phyloP scores from a whole-genome alignment of 2,329 filamentous ascomycete genomes.

The Coniochaeta sp. region DNA sequence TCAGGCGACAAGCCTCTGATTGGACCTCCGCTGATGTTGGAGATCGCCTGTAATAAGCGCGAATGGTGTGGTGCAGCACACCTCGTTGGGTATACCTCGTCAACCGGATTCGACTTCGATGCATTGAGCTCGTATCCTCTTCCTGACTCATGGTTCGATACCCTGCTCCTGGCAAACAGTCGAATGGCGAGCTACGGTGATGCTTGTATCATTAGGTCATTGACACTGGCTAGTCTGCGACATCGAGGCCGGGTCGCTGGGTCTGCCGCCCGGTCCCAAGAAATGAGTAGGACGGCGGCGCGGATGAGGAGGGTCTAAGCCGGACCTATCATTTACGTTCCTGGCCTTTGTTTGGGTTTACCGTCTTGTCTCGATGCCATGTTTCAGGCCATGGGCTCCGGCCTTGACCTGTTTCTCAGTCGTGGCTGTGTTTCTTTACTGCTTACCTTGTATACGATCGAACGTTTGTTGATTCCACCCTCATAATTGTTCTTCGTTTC shows the following conservation, averaged over 20 bases:
- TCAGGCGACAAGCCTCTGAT: neutral
- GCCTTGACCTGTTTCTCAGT: neutral
- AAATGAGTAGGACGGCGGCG: slow-evolving; percentile 1
- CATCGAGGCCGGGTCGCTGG: neutral
- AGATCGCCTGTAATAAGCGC: neutral
- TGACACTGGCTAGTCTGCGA: neutral
- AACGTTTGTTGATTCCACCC: neutral
- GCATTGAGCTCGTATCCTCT: neutral
- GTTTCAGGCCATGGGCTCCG: neutral
- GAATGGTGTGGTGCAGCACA: neutral
- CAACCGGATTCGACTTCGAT: too few relatives aligned
- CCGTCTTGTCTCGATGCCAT: neutral
- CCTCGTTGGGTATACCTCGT: too few relatives aligned
- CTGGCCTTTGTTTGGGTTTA: neutral
- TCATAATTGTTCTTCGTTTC: too few relatives aligned
- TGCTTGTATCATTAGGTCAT: too few relatives aligned
- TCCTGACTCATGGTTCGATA: neutral
- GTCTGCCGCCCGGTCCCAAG: neutral
- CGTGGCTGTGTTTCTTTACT: neutral
- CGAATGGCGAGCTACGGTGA: too few relatives aligned
- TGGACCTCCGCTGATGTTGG: neutral
- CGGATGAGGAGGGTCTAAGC: neutral
- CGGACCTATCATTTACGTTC: neutral
- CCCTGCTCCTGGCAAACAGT: too few relatives aligned
- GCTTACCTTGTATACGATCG: too few relatives aligned